Evolutionary conservation across 1,284 basidiomycete species (phyloP), one percentile per base, ranked within the genome.

Genomic region (Amylostereum chailletii): DNA sequence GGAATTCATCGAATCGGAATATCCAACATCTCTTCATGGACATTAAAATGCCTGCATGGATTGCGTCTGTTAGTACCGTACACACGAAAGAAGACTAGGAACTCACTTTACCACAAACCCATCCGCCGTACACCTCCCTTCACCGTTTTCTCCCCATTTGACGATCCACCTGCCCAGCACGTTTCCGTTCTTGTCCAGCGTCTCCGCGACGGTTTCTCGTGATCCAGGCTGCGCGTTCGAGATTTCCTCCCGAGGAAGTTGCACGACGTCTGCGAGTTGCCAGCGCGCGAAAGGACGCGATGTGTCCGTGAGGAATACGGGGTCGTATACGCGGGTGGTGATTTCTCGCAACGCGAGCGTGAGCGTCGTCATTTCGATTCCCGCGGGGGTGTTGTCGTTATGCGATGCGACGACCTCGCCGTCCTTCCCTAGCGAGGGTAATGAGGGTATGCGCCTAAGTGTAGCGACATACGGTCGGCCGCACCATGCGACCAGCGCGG

Each of bases 131-230:
- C 86, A 86, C 4, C 64, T 69, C 19, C 86, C 83, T 50, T 71
- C 68, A 2, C 83, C 83, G 42, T 75, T 68, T 52, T 79, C 75
- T 27, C 69, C 76, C 84, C 87, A 93, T 45, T 69, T 73, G 0
- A 91, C 89, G 30, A 86, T 69, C 88, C 88, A 93, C 45, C 81
- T 69, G 10, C 90, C 90, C 9, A 89, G 41, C 10, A 87, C 67
- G 8, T 74, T 71, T 0, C 84, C 87, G n/a, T 75, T 67, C 46
- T 71, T 66, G 58, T 86, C 77, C 46, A 71, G 60, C 1, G 85
- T 90, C 65, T 90, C 86, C 10, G 89, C 87, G 2, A 90, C 72
- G 0, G 86, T 87, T 65, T 90, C 87, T 58, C 86, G 81, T 48
- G 68, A 59, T 4, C 79, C 81, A 0, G 75, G 66, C 4, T 60